Percentiles rank a stretch among this genome's conserved stretches.
phyloP scores from a whole-genome alignment of 208 protist genomes.

The Novymonas esmeraldas region DNA sequence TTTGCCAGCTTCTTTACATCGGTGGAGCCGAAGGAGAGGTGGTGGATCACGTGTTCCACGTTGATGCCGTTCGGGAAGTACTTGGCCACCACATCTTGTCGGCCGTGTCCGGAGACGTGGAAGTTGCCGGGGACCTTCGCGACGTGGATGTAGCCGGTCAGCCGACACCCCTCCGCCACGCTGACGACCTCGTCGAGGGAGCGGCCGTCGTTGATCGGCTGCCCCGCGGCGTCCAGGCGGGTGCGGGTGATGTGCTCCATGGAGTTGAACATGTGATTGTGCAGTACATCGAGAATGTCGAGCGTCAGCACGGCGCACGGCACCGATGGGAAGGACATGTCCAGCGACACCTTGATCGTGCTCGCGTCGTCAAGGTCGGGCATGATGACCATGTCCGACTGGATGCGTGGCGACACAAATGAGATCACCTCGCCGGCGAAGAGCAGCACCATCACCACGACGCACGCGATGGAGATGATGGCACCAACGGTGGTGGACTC shows the following conservation, averaged over 20 bases:
- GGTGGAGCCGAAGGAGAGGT: slow-evolving; percentile 39
- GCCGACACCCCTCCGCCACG: slow-evolving; percentile 40
- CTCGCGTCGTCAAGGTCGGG: slow-evolving; percentile 21
- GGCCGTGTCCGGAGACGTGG: slow-evolving; percentile 47
- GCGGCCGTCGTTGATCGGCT: slow-evolving; percentile 19
- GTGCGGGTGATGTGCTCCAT: slow-evolving; percentile 40
- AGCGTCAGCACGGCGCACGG: slow-evolving; percentile 46
- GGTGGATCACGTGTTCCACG: slow-evolving; percentile 42
- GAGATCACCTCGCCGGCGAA: slow-evolving; percentile 49
- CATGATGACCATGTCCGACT: slow-evolving; percentile 52
- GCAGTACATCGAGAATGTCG: slow-evolving; percentile 50
- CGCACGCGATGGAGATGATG: slow-evolving; percentile 53
- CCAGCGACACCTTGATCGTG: slow-evolving; percentile 40
- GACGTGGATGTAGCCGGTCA: slow-evolving; percentile 43
- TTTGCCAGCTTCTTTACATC: slow-evolving; percentile 32
- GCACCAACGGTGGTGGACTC: slow-evolving; percentile 51
- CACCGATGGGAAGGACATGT: slow-evolving; percentile 47
- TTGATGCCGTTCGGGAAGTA: slow-evolving; percentile 35
- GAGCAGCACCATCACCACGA: slow-evolving; percentile 44
- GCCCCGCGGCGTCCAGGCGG: slow-evolving; percentile 24
- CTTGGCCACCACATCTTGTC: slow-evolving; percentile 7
- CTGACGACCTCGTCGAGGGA: slow-evolving; percentile 14
- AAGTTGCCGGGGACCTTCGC: slow-evolving; percentile 63
- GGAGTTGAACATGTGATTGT: slow-evolving; percentile 45
- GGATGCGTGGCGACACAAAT: slow-evolving; percentile 36